Evolutionary conservation across 2,329 filamentous ascomycete genomes (phyloP), one percentile per base, ranked within the genome.

Genomic region (Pseudopithomyces chartarum): DNA sequence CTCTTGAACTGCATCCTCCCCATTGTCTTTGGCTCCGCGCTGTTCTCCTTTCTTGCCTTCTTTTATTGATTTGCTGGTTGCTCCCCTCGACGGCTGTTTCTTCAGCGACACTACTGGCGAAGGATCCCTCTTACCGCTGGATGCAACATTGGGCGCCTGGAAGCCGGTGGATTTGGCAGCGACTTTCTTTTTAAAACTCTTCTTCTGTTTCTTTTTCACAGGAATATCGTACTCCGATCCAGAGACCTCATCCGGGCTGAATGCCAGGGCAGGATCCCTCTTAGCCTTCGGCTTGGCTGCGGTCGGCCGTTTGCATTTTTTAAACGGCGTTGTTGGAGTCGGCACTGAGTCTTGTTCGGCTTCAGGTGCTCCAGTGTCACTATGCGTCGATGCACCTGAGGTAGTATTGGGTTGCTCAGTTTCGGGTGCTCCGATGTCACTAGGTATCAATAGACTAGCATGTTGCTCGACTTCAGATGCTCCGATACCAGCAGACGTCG

Each of bases 151-250:
- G 1, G 47, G n/a, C n/a, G 23, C 38, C 26, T 51, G 38, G 22
- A 29, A 32, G 47, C 20, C 7, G 6, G 20, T 2, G 7, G 33
- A 4, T 15, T 29, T 36, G 4, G 44, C 26, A 32, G 26, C 17
- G 5, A 8, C 15, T 10, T 33, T 46, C 17, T 26, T 45, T 10
- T 13, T 12, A 3, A n/a, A 33, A 15, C 2, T 12, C 6, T 32
- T 49, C 45, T 42, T 63, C 1, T 38, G 47, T 39, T 34, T 61
- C 47, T 63, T 63, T 44, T 12, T 61, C 1, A 17, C 6, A 5
- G 50, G 49, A n/a, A 34, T 38, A 10, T 51, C 47, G 13, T 44
- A 36, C 3, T 63, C 60, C 0, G 54, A 55, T 10, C 51, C 61
- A 2, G 56, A 61, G 12, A 22, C 26, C 17, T 51, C 34, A 15